Evolutionary conservation across 2,329 filamentous ascomycete genomes (phyloP), one percentile per base, ranked within the genome.

Genomic region (Epichloe sp.): DNA sequence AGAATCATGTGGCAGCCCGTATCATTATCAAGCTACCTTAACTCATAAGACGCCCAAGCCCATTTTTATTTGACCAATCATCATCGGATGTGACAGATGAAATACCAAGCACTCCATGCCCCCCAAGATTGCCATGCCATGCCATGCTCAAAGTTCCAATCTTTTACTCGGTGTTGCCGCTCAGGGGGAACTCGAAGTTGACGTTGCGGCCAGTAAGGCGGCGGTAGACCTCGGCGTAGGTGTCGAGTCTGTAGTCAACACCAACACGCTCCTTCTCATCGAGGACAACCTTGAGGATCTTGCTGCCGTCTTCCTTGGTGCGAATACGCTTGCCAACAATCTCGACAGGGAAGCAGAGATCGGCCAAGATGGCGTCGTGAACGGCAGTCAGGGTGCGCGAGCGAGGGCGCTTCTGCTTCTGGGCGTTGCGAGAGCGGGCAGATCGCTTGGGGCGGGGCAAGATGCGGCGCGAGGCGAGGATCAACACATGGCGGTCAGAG

Each of bases 191-290:
- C 84, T 98, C 93, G 71, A 98, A 98, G 75, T 84, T 83, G 71
- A 97, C 93, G 71, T 83, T 83, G 77, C 94, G 93, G 75, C 93
- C 93, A 58, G 93, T 98, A 70, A 98, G 80, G 68, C 88, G 85
- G 76, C 89, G 88, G 87, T 98, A 98, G 71, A 98, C 93, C 84
- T 98, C 93, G 61, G 88, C 88, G 83, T 98, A 98, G 72, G 91
- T 96, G 77, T 98, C 93, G 65, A 98, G 88, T 73, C 93, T 84
- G 86, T 97, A 96, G 82, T 98, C 93, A 65, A 98, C 91, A 73
- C 90, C 89, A 69, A 90, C 91, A 67, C 90, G 88, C 87, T 98
- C 93, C 88, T 98, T 98, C 87, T 97, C 93, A 75, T 98, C 93
- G 56, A 98, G 84, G 70, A 98, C 82, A 72, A 98, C 88, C 87